A percentile compares a stretch with the other conserved stretches of the same genome.
Conservation (phyloP, 208 protist species). For the Wallacemonas sp. region DNA sequence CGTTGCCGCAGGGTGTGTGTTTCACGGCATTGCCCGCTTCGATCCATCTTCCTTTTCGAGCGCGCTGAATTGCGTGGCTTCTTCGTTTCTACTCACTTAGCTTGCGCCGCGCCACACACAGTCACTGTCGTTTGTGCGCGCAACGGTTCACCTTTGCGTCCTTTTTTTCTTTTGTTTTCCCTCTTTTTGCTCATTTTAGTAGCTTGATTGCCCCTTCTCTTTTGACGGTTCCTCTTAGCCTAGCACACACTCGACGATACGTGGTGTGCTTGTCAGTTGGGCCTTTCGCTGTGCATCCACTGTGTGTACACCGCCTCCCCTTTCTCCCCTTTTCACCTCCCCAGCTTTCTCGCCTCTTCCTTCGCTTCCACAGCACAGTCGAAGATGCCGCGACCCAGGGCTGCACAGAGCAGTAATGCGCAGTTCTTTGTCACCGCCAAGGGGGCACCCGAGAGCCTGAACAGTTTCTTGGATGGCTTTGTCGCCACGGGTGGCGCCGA, state of each 20-base stretch:
- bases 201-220: neutral
- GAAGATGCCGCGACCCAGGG: slow-evolving; percentile 32
- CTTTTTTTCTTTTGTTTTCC: neutral
- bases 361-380: neutral
- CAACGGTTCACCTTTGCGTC: neutral
- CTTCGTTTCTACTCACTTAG: no score
- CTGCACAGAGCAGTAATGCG: slow-evolving; percentile 65
- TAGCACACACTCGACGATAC: no score
- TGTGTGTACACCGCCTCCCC: no score
- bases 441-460: slow-evolving; percentile 43
- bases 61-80: no score
- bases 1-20: no score
- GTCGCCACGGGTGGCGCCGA: slow-evolving; percentile 15
- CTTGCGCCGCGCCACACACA: no score
- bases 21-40: no score
- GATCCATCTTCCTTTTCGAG: no score
- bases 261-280: no score
- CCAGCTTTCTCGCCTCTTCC: slow-evolving; percentile 5
- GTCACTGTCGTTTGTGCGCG: neutral
- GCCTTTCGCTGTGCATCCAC: no score
- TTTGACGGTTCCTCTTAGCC: no score
- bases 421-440: slow-evolving; percentile 44
- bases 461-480: slow-evolving; percentile 73
- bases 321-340: neutral
- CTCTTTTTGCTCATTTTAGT: slow-evolving; percentile 4